These are phyloP conservation scores for Pugionium dolabratum DNA, from an alignment of 345 rosid species.

Conservation along the genomic window DNA sequence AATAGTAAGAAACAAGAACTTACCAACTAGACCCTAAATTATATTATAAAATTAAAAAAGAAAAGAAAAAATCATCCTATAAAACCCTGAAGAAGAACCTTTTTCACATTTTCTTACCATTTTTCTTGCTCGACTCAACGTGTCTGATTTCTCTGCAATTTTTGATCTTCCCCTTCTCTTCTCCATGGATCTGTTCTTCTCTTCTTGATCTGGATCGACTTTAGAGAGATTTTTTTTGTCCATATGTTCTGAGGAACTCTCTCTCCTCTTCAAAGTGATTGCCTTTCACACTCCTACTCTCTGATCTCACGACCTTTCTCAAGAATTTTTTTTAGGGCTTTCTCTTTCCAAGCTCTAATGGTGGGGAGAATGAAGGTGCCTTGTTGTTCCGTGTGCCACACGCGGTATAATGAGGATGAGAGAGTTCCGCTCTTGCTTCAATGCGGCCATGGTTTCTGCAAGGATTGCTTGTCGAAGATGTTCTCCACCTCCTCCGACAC, in stretches of 20 bases:
- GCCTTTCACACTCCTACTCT: constrained; percentile 31
- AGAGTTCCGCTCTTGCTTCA: constrained; percentile 86
- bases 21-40: not conserved
- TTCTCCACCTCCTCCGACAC: constrained; percentile 83
- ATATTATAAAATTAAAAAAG: too few relatives aligned
- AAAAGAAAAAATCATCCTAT: constrained; percentile 10
- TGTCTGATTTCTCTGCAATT: constrained; percentile 38
- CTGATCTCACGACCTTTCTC: constrained; percentile 24
- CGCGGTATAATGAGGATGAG: constrained; percentile 86
- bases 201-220: constrained; percentile 37
- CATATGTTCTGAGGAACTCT: constrained; percentile 34
- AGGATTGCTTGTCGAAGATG: constrained; percentile 80
- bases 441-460: constrained; percentile 97
- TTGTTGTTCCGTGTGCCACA: constrained; percentile 90
- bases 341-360: constrained; percentile 37
- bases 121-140: constrained; percentile 25
- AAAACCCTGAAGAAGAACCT: constrained; percentile 44
- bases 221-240: not conserved
- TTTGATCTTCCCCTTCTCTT: constrained; percentile 35
- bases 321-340: constrained; percentile 26
- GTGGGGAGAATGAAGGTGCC: constrained; percentile 64
- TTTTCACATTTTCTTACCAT: constrained; percentile 42
- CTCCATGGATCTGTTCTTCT: constrained; percentile 39
- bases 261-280: constrained; percentile 20
- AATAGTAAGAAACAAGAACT: not conserved